phyloP scores from a whole-genome alignment of 2,329 filamentous ascomycete species.

The Paraphoma sp. region DNA sequence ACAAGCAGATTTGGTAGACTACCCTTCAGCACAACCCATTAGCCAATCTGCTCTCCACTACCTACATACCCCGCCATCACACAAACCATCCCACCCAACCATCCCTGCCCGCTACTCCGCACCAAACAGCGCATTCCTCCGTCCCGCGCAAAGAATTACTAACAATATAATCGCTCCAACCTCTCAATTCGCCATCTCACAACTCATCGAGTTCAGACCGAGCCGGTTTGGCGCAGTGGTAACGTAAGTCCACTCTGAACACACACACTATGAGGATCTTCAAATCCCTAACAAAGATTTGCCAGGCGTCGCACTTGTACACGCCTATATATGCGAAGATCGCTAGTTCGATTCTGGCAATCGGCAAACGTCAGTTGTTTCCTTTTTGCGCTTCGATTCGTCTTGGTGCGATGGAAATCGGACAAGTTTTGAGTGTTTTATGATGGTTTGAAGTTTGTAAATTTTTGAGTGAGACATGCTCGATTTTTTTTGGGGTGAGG shows the following conservation, averaged over 20 bases:
- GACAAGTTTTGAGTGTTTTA: not conserved
- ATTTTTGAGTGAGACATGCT: not conserved
- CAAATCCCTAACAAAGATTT: not conserved
- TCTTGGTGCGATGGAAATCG: not conserved
- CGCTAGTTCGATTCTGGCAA: slow-evolving; percentile 7
- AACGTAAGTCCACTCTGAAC: slow-evolving; percentile 1
- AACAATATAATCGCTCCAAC: not conserved
- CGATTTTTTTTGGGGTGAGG: not conserved
- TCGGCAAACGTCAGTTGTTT: slow-evolving; percentile 1
- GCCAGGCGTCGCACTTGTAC: slow-evolving; percentile 8
- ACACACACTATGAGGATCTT: not conserved
- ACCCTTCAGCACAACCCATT: too few relatives aligned
- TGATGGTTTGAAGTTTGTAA: not conserved
- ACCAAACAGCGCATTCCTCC: too few relatives aligned
- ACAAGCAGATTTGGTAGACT: too few relatives aligned
- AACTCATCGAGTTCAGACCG: slow-evolving; percentile 1
- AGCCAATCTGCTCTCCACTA: too few relatives aligned
- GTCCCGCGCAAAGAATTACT: too few relatives aligned
- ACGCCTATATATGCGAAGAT: slow-evolving; percentile 5
- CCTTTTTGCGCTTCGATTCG: not conserved
- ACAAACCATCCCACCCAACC: too few relatives aligned
- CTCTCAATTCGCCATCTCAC: not conserved
- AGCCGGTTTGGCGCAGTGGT: slow-evolving; percentile 8
- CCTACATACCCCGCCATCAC: too few relatives aligned
- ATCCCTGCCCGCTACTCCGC: too few relatives aligned